Base-by-base conservation (phyloP, 2,329 filamentous ascomycete genomes). In the Neofusicoccum sp. region DNA sequence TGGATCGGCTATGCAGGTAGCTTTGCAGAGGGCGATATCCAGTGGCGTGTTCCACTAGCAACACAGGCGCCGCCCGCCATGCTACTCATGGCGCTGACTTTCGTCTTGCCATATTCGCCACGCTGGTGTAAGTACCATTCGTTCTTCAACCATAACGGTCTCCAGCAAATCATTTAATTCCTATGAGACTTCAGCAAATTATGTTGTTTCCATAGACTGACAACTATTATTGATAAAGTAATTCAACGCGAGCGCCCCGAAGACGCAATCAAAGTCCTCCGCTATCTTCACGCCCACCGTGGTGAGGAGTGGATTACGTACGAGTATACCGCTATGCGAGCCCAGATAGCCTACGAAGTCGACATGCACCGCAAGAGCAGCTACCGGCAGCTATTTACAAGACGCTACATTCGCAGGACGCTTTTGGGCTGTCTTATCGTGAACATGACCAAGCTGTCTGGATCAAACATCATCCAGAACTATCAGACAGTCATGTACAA, bases 1-100 rank as follows among this genome's bases (percentile, higher is more conserved):
- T 79, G 76, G 75, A 71, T 79, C 45, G 76, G 76, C 3, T 78
- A 75, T 59, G 71, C 69, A 2, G 70, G 75, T 7, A 68, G 69
- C 0, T 76, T 70, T 57, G 69, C 69, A 1, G 20, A 61, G 7
- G 70, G 70, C 0, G 64, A 72, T 44, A 43, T 63, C 0, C 70
- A 73, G 49, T 77, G 75, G 74, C 66, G 72, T 0, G 68, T 75
- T 8, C 72, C 71, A 6, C 66, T 76, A 3, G 73, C 70, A 6
- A 68, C 71, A 30, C 73, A 77, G 60, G 65, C 68, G 1, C 68
- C 73, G 0, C 62, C 60, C 14, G 67, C 63, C 24, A 60, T 61
- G 43, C 38, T 64, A 14, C 58, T 64, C 5, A 60, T 56, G 12
- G 60, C 56, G 11, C 60, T 64, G 34, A 61, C 58, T 3, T 62